Conservation (phyloP, 129 eudicot species). For the Daucus carota region DNA sequence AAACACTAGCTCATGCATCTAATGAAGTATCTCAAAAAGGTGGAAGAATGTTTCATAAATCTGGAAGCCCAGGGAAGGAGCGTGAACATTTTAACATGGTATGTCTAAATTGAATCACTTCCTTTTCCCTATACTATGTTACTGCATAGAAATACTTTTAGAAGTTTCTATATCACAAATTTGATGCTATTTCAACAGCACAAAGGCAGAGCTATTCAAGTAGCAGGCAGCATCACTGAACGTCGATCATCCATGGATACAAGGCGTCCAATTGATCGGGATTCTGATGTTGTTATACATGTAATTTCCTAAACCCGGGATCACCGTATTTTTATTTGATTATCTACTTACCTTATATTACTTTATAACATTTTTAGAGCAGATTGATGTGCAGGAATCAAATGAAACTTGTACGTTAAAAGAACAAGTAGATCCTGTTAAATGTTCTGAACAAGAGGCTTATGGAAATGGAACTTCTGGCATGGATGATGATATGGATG, state of each 20-base stretch:
- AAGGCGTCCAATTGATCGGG: constrained; percentile 34
- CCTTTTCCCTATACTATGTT: not conserved
- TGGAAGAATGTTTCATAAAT: constrained; percentile 10
- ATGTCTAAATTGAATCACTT: not conserved
- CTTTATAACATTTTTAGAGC: constrained; percentile 16
- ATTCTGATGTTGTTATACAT: constrained; percentile 50
- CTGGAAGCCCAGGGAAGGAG: constrained; percentile 2
- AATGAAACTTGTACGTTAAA: constrained; percentile 25
- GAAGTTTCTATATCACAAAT: not conserved
- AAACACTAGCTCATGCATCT: not conserved
- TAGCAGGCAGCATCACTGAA: constrained; percentile 46
- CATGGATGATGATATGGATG: constrained; percentile 23
- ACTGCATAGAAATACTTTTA: not conserved
- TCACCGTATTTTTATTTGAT: constrained; percentile 1
- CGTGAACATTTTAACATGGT: constrained; percentile 10
- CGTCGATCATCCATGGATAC: constrained; percentile 48
- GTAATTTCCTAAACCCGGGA: constrained; percentile 17
- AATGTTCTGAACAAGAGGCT: constrained; percentile 14
- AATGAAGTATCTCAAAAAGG: constrained; percentile 9
- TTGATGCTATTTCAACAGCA: constrained; percentile 26
- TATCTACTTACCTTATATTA: constrained; percentile 2
- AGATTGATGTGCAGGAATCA: constrained; percentile 41
- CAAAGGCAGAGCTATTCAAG: constrained; percentile 49
- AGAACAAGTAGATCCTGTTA: constrained; percentile 10
- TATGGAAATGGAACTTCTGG: constrained; percentile 20